These are phyloP conservation scores for Penicillium sclerotiorum DNA, from an alignment of 2,329 filamentous ascomycete species.

Conservation along the genomic window DNA sequence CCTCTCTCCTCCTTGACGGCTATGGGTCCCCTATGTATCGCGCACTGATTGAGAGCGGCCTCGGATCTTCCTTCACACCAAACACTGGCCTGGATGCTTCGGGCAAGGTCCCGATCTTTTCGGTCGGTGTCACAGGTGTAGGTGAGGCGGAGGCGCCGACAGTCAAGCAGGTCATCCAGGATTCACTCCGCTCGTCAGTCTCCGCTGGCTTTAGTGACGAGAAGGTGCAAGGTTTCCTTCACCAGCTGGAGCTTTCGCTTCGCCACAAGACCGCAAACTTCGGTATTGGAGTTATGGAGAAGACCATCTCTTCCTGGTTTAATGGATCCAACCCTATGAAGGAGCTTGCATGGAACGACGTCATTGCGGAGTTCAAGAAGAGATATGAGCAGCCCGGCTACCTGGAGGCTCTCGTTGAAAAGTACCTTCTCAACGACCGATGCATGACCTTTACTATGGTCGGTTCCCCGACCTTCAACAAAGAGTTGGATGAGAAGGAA, in stretches of 20 bases:
- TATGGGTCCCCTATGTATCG: constrained; percentile 94
- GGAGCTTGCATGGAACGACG: constrained; percentile 87
- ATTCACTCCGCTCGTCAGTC: constrained; percentile 69
- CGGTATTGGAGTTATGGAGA: constrained; percentile 85
- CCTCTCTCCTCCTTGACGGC: constrained; percentile 84
- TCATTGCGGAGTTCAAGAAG: constrained; percentile 77
- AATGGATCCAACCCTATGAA: constrained; percentile 92
- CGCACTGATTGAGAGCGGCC: constrained; percentile 81
- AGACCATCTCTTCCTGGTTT: constrained; percentile 91
- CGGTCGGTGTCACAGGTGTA: constrained; percentile 88
- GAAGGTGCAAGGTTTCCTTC: constrained; percentile 91
- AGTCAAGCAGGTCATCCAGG: constrained; percentile 73
- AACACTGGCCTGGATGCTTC: constrained; percentile 90
- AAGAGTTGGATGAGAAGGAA: constrained; percentile 77
- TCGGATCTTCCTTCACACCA: constrained; percentile 91
- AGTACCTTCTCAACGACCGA: constrained; percentile 85
- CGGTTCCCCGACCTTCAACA: constrained; percentile 73
- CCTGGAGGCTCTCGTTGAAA: constrained; percentile 80
- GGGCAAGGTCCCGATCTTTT: constrained; percentile 78
- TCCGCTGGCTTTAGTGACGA: constrained; percentile 80
- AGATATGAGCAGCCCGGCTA: constrained; percentile 76
- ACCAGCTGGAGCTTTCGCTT: constrained; percentile 87
- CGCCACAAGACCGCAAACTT: constrained; percentile 98
- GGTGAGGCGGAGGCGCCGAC: constrained; percentile 75
- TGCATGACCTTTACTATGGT: constrained; percentile 93